phyloP scores from a whole-genome alignment of 371 early-diverging fungal genomes.

The Conidiobolus coronatus region DNA sequence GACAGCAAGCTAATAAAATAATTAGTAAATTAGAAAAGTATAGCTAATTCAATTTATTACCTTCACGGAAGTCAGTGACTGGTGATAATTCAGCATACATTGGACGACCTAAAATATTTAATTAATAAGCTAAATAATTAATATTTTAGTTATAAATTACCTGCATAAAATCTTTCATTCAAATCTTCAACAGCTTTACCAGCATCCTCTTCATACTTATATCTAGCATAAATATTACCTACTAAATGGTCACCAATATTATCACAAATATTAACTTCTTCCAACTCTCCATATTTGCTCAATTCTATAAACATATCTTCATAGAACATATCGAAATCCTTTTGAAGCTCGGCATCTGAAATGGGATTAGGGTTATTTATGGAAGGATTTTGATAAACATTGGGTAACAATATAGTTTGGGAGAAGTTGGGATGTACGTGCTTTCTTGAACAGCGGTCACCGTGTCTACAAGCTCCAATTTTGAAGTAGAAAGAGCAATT shows the following conservation, averaged over 20 bases:
- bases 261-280: slow-evolving; percentile 90
- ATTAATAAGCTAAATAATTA: neutral
- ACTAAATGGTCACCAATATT: slow-evolving; percentile 96
- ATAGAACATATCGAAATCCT: slow-evolving; percentile 87
- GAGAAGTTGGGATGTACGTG: slow-evolving; percentile 92
- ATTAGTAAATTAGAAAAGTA: neutral
- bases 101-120: slow-evolving; percentile 36
- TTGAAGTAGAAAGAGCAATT: slow-evolving; percentile 98
- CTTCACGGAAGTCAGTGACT: slow-evolving; percentile 87
- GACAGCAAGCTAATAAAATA: slow-evolving; percentile 55
- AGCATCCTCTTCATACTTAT: slow-evolving; percentile 75
- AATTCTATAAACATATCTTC: slow-evolving; percentile 93
- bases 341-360: slow-evolving; percentile 53
- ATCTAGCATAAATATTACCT: slow-evolving; percentile 93
- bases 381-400: slow-evolving; percentile 86
- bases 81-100: slow-evolving; percentile 90
- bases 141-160: slow-evolving; percentile 12
- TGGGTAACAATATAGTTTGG: slow-evolving; percentile 79
- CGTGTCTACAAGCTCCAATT: slow-evolving; percentile 96
- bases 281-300: slow-evolving; percentile 82
- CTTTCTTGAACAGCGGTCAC: slow-evolving; percentile 91
- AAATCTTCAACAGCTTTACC: slow-evolving; percentile 70
- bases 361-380: slow-evolving; percentile 33
- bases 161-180: slow-evolving; percentile 87
- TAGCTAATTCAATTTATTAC: too few species aligned